These are phyloP conservation scores for Leccinum subrobustum DNA, from an alignment of 1,284 basidiomycete species.

Conservation along the genomic window DNA sequence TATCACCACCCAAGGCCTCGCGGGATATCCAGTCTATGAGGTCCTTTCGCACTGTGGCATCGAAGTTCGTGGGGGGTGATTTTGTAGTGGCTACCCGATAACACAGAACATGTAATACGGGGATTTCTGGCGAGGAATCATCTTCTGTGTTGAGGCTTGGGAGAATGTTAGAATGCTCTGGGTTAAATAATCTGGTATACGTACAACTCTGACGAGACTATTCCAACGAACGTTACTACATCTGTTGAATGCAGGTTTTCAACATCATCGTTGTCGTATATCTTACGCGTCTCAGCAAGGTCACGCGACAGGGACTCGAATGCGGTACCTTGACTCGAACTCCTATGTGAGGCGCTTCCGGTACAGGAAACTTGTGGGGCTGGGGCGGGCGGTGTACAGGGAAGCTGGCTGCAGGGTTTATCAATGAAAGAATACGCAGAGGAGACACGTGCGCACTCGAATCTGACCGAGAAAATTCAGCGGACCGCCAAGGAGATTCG, in stretches of 20 bases:
- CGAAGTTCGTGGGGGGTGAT: conserved; percentile 1
- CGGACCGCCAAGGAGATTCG: conserved; percentile 49
- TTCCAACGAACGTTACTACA: conserved; percentile 64
- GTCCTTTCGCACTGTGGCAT: conserved; percentile 41
- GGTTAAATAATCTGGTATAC: conserved; percentile 26
- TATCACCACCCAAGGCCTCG: conserved; percentile 66
- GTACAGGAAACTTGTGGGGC: conserved; percentile 64
- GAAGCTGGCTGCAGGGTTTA: conserved; percentile 15
- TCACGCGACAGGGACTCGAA: background rate
- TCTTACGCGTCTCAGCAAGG: conserved; percentile 36
- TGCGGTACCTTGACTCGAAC: conserved; percentile 64
- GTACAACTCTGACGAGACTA: conserved; percentile 62
- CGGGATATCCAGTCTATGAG: conserved; percentile 71
- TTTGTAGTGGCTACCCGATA: conserved; percentile 32
- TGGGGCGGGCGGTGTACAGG: conserved; percentile 32
- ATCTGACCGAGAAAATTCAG: conserved; percentile 36
- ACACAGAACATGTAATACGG: conserved; percentile 71
- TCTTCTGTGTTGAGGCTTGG: conserved; percentile 35
- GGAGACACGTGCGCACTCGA: conserved; percentile 17
- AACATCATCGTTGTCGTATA: conserved; percentile 49
- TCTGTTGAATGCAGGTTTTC: conserved; percentile 57
- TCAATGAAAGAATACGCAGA: conserved; percentile 3
- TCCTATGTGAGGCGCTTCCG: conserved; percentile 54
- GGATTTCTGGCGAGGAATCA: conserved; percentile 42
- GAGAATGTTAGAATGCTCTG: conserved; percentile 24